These are phyloP conservation scores for Shiraia bambusicola DNA, from an alignment of 2,329 filamentous ascomycete species.

Conservation along the genomic window DNA sequence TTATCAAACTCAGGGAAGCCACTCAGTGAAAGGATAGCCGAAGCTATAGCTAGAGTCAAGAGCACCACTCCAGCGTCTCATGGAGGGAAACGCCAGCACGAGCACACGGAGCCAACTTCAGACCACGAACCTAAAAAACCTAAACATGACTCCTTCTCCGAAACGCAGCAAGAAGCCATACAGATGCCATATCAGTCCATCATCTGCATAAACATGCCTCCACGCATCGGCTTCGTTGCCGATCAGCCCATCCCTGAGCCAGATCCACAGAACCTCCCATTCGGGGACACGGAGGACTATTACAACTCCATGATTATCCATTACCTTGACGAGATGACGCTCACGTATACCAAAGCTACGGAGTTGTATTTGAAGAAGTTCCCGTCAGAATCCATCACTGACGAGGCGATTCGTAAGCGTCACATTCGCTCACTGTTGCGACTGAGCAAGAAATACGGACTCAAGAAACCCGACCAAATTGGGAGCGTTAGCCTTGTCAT, in stretches of 20 bases:
- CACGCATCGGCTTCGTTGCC: conserved; percentile 1
- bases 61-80: no score
- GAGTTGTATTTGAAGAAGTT: conserved; percentile 10
- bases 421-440: conserved; percentile 11
- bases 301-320: conserved; percentile 14
- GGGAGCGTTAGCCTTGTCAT: conserved; percentile 4
- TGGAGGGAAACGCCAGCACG: no score
- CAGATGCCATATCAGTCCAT: conserved; percentile 13
- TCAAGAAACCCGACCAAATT: conserved; percentile 7
- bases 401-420: conserved; percentile 16
- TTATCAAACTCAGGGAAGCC: no score
- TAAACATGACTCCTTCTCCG: background rate
- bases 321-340: conserved; percentile 14
- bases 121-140: no score
- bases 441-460: conserved; percentile 11
- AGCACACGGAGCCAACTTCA: no score
- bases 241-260: conserved; percentile 8
- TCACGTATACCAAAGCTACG: conserved; percentile 9
- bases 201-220: conserved; percentile 18
- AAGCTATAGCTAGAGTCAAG: no score
- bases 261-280: conserved; percentile 4
- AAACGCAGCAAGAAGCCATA: background rate
- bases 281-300: conserved; percentile 14
- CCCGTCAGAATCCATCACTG: conserved; percentile 5
- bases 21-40: no score